A percentile compares a stretch with the other conserved stretches of the same genome.
Evolutionary conservation across 495 filamentous ascomycete genomes (phyloP).

Genomic region (Evernia prunastri): DNA sequence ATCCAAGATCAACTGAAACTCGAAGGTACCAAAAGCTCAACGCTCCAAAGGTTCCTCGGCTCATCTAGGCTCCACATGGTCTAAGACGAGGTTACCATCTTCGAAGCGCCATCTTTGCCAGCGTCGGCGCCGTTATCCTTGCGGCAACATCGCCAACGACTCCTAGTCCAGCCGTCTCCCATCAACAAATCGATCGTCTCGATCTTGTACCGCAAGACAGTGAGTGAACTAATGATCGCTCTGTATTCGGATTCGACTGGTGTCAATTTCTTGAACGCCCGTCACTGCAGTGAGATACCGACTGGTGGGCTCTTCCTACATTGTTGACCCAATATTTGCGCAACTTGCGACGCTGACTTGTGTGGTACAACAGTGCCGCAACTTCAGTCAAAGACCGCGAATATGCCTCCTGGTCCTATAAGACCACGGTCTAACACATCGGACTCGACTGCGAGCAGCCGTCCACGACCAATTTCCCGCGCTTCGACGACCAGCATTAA

Average conservation of each 20-base stretch:
- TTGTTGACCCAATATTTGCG: not conserved
- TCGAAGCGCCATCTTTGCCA: not conserved
- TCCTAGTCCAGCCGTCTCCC: constrained; percentile 10
- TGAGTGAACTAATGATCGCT: not conserved
- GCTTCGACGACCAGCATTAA: constrained; percentile 81
- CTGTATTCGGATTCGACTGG: not conserved
- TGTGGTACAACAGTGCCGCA: not conserved
- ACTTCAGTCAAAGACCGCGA: not conserved
- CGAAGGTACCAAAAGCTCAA: not conserved
- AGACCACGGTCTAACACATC: constrained; percentile 55
- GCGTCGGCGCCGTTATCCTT: not conserved
- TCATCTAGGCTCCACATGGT: not conserved
- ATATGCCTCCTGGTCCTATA: constrained; percentile 17
- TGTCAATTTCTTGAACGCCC: not conserved
- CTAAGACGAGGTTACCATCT: too few relatives aligned
- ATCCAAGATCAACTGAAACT: not conserved
- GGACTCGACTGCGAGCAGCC: constrained; percentile 50
- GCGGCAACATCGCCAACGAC: not conserved
- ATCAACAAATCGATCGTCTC: constrained; percentile 6
- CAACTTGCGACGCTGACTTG: not conserved
- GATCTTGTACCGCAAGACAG: not conserved
- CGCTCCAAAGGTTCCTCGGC: not conserved
- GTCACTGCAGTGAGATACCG: not conserved
- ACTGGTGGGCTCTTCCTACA: not conserved
- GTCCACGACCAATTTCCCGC: constrained; percentile 61